These are phyloP conservation scores for Phytophthora hibernalis DNA, from an alignment of 352 stramenopile species.

Conservation along the genomic window DNA sequence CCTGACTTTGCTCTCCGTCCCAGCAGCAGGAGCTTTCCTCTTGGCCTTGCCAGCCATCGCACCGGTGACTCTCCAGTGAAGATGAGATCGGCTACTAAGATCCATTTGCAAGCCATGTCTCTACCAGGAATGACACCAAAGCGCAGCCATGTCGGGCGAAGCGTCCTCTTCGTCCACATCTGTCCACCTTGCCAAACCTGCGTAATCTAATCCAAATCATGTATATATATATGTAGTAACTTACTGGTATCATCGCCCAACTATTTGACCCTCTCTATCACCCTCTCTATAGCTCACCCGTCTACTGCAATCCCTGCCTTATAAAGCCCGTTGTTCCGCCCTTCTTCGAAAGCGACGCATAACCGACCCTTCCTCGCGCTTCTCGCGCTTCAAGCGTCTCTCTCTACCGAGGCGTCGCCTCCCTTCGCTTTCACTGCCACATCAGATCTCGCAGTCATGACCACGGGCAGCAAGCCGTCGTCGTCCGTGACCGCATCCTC, in stretches of 20 bases:
- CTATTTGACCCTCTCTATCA: neutral
- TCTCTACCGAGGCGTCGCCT: constrained; percentile 38
- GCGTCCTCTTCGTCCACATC: constrained; percentile 9
- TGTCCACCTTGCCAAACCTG: neutral
- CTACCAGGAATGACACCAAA: constrained; percentile 7
- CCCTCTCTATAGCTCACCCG: constrained; percentile 3
- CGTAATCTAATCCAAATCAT: neutral
- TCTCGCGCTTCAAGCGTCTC: constrained; percentile 26
- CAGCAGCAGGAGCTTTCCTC: constrained; percentile 10
- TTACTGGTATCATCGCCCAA: constrained; percentile 12
- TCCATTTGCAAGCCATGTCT: constrained; percentile 6
- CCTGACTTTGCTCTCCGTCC: constrained; percentile 6
- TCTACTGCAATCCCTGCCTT: neutral
- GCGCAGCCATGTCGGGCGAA: constrained; percentile 2
- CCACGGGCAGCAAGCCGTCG: constrained; percentile 42
- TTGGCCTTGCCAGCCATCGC: constrained; percentile 18
- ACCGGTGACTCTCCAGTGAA: neutral
- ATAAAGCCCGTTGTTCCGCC: constrained; percentile 25
- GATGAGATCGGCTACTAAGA: constrained; percentile 7
- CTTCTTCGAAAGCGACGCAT: constrained; percentile 2
- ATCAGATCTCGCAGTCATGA: constrained; percentile 36
- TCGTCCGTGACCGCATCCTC: constrained; percentile 1
- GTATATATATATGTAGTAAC: too few species aligned
- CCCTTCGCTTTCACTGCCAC: neutral
- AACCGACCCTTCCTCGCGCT: constrained; percentile 28